Evolutionary conservation across 2,329 filamentous ascomycete genomes (phyloP).

Genomic region (Hortaea sp.): DNA sequence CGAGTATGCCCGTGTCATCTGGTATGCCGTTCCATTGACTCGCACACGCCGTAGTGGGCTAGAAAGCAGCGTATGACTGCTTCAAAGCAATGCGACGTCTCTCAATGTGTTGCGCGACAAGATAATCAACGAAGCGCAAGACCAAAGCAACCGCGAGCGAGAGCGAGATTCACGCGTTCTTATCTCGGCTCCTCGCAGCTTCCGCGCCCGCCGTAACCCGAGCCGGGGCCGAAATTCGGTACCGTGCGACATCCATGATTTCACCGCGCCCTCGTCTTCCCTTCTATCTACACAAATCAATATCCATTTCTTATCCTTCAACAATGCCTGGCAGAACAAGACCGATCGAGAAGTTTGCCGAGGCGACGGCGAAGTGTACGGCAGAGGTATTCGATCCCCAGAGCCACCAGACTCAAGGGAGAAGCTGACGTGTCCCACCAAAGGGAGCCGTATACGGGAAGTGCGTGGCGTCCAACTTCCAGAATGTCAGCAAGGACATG

Average conservation of each 20-base stretch:
- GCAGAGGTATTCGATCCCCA: conserved; percentile 42
- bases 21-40: conserved; percentile 10
- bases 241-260: background rate
- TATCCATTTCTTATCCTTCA: background rate
- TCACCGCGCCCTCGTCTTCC: background rate
- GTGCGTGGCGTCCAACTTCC: conserved; percentile 85
- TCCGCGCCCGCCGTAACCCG: too few species aligned
- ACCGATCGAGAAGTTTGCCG: conserved; percentile 60
- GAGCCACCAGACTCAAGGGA: background rate
- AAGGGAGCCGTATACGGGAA: conserved; percentile 81
- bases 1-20: conserved; percentile 25
- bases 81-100: conserved; percentile 5
- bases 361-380: conserved; percentile 55
- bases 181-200: too few species aligned
- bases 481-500: conserved; percentile 81
- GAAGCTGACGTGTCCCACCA: conserved; percentile 4
- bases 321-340: conserved; percentile 40
- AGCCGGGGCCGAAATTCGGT: background rate
- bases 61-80: conserved; percentile 4
- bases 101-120: background rate
- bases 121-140: too few species aligned
- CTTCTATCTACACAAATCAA: background rate
- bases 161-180: too few species aligned
- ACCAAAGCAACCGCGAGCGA: too few species aligned
- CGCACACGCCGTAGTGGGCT: background rate